Percentiles rank a stretch among this genome's conserved stretches.
Conservation (phyloP, 2,329 filamentous ascomycete species). For the Trichophaea hybrida region DNA sequence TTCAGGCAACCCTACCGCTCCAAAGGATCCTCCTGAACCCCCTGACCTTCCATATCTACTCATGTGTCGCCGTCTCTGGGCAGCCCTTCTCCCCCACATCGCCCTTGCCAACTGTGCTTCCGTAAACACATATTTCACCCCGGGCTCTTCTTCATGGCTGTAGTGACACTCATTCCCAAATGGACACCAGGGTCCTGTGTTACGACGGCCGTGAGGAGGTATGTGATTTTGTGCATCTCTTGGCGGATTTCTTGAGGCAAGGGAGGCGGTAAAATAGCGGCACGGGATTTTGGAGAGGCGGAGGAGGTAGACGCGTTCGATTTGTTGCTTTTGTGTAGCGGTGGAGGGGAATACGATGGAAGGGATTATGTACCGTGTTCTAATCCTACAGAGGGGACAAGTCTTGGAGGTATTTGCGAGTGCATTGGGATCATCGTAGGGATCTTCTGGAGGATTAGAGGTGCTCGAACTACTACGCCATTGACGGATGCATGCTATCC, state of each 20-base stretch:
- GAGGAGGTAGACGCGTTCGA: neutral
- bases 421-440: conserved; percentile 14
- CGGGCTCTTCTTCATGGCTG: conserved; percentile 17
- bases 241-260: neutral
- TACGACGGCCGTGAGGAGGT: neutral
- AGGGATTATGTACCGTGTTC: conserved; percentile 27
- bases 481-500: conserved; percentile 26
- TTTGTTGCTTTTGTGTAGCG: neutral
- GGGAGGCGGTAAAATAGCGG: neutral
- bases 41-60: too few species aligned
- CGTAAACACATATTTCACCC: neutral
- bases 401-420: conserved; percentile 26
- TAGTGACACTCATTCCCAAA: conserved; percentile 29
- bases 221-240: neutral
- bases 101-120: neutral
- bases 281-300: neutral
- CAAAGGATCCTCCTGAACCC: too few species aligned
- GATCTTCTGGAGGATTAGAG: conserved; percentile 19
- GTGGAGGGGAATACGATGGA: conserved; percentile 20
- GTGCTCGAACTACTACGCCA: conserved; percentile 22
- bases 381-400: conserved; percentile 27
- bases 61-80: neutral
- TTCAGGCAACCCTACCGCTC: too few species aligned
- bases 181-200: conserved; percentile 8
- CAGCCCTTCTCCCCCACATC: neutral